Evolutionary conservation across 192 early-diverging fungal species (phyloP).

Genomic region (Kickxella alabastrina): DNA sequence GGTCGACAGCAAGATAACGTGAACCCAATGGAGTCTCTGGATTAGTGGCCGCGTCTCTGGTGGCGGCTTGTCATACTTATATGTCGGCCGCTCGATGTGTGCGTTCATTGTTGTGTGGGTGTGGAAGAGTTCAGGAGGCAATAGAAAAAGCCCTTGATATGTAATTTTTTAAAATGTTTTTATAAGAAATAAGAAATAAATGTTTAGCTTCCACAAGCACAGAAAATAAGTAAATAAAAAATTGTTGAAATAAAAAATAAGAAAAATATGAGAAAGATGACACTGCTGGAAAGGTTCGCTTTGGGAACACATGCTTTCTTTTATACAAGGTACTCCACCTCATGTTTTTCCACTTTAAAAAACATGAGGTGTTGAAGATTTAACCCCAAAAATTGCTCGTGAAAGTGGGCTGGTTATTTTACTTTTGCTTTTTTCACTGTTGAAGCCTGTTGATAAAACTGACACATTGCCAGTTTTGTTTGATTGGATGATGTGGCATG

Average conservation of each 20-base stretch:
- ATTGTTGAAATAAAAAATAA: conserved; percentile 34
- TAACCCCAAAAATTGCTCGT: no score
- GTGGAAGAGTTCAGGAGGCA: no score
- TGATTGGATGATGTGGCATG: no score
- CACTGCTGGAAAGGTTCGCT: not conserved
- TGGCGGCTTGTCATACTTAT: conserved; percentile 38
- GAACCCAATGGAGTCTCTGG: conserved; percentile 66
- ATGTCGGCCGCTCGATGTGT: conserved; percentile 47
- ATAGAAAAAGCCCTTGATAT: no score
- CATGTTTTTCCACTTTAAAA: no score
- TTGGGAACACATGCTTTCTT: no score
- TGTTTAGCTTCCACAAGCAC: not conserved
- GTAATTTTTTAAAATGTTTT: not conserved
- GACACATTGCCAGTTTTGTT: no score
- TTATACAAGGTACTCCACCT: no score
- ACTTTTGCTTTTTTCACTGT: no score
- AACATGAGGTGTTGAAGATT: not conserved
- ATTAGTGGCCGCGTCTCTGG: conserved; percentile 42
- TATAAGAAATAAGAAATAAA: not conserved
- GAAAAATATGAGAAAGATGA: not conserved
- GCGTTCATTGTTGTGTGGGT: not conserved
- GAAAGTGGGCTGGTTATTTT: no score
- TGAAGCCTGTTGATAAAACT: no score
- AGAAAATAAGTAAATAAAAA: not conserved
- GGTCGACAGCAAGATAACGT: conserved; percentile 56